Percentiles rank a stretch among this genome's conserved stretches.
Conservation (phyloP, 2,329 filamentous ascomycete genomes). For the Coniochaeta sp. region DNA sequence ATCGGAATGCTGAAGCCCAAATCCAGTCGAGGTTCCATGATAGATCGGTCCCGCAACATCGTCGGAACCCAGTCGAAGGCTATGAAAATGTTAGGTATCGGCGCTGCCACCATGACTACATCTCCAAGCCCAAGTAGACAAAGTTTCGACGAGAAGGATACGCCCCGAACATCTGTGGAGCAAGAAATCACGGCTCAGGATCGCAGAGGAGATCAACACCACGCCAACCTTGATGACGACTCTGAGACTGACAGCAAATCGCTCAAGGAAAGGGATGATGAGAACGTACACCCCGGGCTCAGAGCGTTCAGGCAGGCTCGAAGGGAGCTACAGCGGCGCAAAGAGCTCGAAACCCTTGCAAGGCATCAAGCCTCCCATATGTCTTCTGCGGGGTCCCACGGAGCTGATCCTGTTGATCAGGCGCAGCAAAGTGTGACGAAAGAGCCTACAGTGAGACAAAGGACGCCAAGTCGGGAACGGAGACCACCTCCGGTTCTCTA, state of each 20-base stretch:
- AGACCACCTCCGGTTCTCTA: constrained; percentile 36
- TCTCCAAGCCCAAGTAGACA: constrained; percentile 30
- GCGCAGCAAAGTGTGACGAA: not conserved
- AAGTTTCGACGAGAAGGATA: constrained; percentile 25
- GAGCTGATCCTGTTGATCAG: not conserved
- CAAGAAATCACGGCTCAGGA: constrained; percentile 14
- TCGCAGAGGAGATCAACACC: not conserved
- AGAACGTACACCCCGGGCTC: constrained; percentile 40
- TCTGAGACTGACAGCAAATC: constrained; percentile 6
- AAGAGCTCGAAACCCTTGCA: constrained; percentile 41
- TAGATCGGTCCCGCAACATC: constrained; percentile 31
- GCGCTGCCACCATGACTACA: constrained; percentile 30
- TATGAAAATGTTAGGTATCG: constrained; percentile 54
- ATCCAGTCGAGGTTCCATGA: constrained; percentile 59
- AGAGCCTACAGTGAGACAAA: constrained; percentile 12
- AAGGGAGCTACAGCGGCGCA: constrained; percentile 47
- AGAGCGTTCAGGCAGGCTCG: constrained; percentile 51
- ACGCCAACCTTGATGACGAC: constrained; percentile 8
- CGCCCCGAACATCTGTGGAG: constrained; percentile 10
- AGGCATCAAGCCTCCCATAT: constrained; percentile 24
- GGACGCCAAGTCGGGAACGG: constrained; percentile 35
- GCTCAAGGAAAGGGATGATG: constrained; percentile 26
- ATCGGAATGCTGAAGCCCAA: constrained; percentile 59
- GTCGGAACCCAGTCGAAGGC: constrained; percentile 42
- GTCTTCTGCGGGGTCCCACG: constrained; percentile 12